Conservation (phyloP, 352 stramenopile genomes). For the Pythium biforme region DNA sequence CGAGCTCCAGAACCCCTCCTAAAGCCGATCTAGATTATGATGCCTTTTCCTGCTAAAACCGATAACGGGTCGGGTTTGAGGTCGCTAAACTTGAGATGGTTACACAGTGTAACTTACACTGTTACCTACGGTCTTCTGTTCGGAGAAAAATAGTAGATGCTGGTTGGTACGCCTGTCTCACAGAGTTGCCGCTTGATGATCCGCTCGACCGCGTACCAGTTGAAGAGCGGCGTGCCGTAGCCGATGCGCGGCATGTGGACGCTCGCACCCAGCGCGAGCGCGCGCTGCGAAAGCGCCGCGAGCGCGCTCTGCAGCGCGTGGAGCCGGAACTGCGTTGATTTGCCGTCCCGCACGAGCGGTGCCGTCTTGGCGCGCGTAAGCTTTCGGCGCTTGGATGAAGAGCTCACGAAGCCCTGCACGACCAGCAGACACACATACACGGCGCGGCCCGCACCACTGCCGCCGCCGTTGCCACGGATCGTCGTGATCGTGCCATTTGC, state of each 20-base stretch:
- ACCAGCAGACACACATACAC: constrained; percentile 68
- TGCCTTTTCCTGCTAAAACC: constrained; percentile 9
- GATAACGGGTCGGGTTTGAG: constrained; percentile 5
- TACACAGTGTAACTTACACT: too few species aligned
- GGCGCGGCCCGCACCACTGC: constrained; percentile 4
- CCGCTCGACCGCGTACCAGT: constrained; percentile 82
- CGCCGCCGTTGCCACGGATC: neutral
- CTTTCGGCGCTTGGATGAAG: constrained; percentile 40
- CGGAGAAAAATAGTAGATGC: constrained; percentile 72
- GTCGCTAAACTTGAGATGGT: neutral
- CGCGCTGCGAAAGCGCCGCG: constrained; percentile 36
- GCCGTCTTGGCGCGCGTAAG: neutral
- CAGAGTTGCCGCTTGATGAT: constrained; percentile 62
- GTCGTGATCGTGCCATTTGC: constrained; percentile 5
- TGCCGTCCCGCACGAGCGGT: constrained; percentile 43
- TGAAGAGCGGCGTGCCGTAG: constrained; percentile 73
- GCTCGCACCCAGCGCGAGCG: constrained; percentile 39
- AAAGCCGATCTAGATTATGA: constrained; percentile 21
- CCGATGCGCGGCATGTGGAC: constrained; percentile 79
- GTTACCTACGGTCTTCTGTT: constrained; percentile 12
- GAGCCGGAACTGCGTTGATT: constrained; percentile 66
- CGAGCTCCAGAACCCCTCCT: too few species aligned
- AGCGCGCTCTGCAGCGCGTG: constrained; percentile 58
- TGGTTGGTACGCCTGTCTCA: constrained; percentile 47
- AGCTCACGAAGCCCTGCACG: constrained; percentile 55